phyloP scores from a whole-genome alignment of 2,329 filamentous ascomycete genomes.

The Scleromitrula shiraiana region DNA sequence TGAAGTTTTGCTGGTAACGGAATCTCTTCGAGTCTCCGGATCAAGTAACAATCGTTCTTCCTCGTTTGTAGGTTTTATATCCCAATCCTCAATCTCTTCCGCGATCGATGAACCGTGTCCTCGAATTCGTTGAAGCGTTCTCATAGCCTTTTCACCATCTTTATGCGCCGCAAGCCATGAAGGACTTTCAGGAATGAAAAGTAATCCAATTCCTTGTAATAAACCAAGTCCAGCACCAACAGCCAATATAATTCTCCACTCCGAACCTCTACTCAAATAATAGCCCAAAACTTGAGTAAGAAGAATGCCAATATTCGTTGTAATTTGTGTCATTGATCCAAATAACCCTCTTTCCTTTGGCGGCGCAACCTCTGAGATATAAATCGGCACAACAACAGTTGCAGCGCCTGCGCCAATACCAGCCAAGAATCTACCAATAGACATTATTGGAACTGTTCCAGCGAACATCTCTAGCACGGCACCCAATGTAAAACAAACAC shows the following conservation, averaged over 20 bases:
- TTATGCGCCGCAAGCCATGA: constrained; percentile 71
- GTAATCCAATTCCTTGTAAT: constrained; percentile 60
- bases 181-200: constrained; percentile 78
- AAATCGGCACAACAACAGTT: constrained; percentile 88
- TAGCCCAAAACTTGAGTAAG: constrained; percentile 76
- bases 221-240: constrained; percentile 61
- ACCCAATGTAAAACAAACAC: constrained; percentile 67
- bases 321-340: constrained; percentile 78
- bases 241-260: constrained; percentile 79
- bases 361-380: constrained; percentile 87
- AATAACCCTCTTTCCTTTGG: constrained; percentile 70
- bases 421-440: constrained; percentile 67
- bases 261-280: constrained; percentile 70
- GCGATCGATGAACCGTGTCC: constrained; percentile 61
- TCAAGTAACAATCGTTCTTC: constrained; percentile 24
- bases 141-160: constrained; percentile 52
- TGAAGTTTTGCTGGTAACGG: constrained; percentile 22
- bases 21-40: constrained; percentile 17
- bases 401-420: constrained; percentile 81
- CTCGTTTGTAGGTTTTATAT: constrained; percentile 30
- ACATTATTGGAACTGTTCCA: constrained; percentile 57
- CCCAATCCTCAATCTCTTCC: constrained; percentile 61
- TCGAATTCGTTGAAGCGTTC: constrained; percentile 66
- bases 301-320: constrained; percentile 87
- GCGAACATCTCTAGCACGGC: constrained; percentile 69